Evolutionary conservation across 345 rosid genomes (phyloP), one percentile per base, ranked within the genome.

Genomic region (Sonneratia caseolaris): DNA sequence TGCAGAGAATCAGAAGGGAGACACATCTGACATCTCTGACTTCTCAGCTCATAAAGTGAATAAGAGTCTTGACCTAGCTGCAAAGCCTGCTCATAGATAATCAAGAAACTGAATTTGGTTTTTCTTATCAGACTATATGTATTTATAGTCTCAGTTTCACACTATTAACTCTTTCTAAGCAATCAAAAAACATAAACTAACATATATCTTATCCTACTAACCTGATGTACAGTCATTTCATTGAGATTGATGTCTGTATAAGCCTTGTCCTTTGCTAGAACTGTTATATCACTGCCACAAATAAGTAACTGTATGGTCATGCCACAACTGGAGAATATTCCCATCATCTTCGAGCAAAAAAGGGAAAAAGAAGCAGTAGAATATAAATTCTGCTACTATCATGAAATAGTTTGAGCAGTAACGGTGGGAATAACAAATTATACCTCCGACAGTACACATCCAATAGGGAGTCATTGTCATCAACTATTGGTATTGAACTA

Each of bases 171-270:
- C 37, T 36, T 70, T 47, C 48, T 6, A 0, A 53, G 47, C 51
- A 42, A 42, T 42, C 45, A 9, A 3, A 38, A 35, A 2, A 62
- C 7, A 62, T 27, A 62, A 7, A 59, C 9, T 22, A 22, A 22
- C 3, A 62, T 62, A 62, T 32, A 8, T 32, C 16, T 45, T n/a
- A 21, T 40, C 69, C 27, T 68, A 32, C 49, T 32, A 11, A 92
- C 99, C 98, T 89, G 96, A 71, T 89, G 93, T 74, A 96, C 84
- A 32, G 85, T 92, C 83, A 88, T 92, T 82, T 96, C 93, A 64
- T 88, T 90, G 37, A 96, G 97, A 86, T 73, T 91, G 80, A 96
- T 83, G 83, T 88, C 97, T 37, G 98, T 86, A 77, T 96, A 96
- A 36, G 93, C 99, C 79, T 84, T 91, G 79, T 87, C 91, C 77